These are phyloP conservation scores for Candolleomyces eurysporus DNA, from an alignment of 768 basidiomycete genomes.

Conservation along the genomic window DNA sequence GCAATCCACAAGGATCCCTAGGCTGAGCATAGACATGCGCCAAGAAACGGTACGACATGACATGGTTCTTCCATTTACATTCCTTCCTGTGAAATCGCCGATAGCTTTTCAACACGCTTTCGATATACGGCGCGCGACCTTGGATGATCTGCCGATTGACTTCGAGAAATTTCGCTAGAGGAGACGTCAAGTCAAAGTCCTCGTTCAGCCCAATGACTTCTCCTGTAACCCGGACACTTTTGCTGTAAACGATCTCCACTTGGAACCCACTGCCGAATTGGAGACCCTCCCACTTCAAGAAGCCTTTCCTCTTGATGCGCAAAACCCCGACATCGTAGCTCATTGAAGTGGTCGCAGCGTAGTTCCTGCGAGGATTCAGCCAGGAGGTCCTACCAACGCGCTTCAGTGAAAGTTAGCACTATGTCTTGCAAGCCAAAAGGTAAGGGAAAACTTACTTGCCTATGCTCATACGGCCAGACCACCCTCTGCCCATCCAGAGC, in stretches of 20 bases:
- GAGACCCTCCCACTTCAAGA: slow-evolving; percentile 48
- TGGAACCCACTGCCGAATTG: slow-evolving; percentile 71
- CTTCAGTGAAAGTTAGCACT: slow-evolving; percentile 24
- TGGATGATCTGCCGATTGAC: slow-evolving; percentile 54
- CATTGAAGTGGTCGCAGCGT: slow-evolving; percentile 47
- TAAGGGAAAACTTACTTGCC: slow-evolving; percentile 37
- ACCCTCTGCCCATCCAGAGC: slow-evolving; percentile 64
- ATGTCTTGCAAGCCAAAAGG: neutral
- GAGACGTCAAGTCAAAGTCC: slow-evolving; percentile 60
- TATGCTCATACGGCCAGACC: slow-evolving; percentile 61
- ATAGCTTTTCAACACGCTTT: slow-evolving; percentile 49
- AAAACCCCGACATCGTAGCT: slow-evolving; percentile 48
- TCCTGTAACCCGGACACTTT: slow-evolving; percentile 46
- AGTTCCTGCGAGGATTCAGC: slow-evolving; percentile 45
- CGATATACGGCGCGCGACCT: slow-evolving; percentile 38
- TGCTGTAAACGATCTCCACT: slow-evolving; percentile 56
- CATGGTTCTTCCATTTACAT: slow-evolving; percentile 47
- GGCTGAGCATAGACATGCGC: slow-evolving; percentile 58
- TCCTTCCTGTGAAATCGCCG: slow-evolving; percentile 48
- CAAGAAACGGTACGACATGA: slow-evolving; percentile 64
- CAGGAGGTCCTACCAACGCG: slow-evolving; percentile 45
- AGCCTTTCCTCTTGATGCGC: slow-evolving; percentile 50
- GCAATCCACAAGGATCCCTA: slow-evolving; percentile 40
- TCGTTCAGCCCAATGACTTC: slow-evolving; percentile 61
- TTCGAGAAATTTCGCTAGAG: slow-evolving; percentile 61